A percentile compares a stretch with the other conserved stretches of the same genome.
phyloP scores from a whole-genome alignment of 805 yeast species.

The Candida hungchunana region DNA sequence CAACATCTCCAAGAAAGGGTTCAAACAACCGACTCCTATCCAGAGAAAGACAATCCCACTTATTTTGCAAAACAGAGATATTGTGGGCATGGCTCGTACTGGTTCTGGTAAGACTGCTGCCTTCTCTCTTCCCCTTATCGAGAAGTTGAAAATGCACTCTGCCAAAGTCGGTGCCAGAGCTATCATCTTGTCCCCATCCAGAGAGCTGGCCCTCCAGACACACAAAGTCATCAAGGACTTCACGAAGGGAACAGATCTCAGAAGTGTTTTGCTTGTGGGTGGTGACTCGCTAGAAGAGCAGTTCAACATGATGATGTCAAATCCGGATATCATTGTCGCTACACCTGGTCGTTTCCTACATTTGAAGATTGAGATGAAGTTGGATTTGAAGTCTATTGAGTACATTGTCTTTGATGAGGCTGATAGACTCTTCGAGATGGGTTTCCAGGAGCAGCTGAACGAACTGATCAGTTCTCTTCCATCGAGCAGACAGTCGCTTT shows the following conservation, averaged over 20 bases:
- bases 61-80: slow-evolving; percentile 82
- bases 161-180: slow-evolving; percentile 90
- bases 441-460: slow-evolving; percentile 88
- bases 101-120: slow-evolving; percentile 99
- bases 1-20: slow-evolving; percentile 81
- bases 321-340: slow-evolving; percentile 93
- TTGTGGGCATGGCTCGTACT: slow-evolving; percentile 99
- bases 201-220: slow-evolving; percentile 96
- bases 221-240: slow-evolving; percentile 85
- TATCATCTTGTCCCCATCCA: slow-evolving; percentile 84
- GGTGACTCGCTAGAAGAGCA: slow-evolving; percentile 99
- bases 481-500: slow-evolving; percentile 73
- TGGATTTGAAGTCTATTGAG: slow-evolving; percentile 79
- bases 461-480: slow-evolving; percentile 86
- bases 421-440: slow-evolving; percentile 94
- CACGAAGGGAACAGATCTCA: slow-evolving; percentile 74
- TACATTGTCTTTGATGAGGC: slow-evolving; percentile 97
- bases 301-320: slow-evolving; percentile 84
- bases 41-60: slow-evolving; percentile 94
- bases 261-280: slow-evolving; percentile 82
- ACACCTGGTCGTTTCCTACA: slow-evolving; percentile 98
- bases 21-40: slow-evolving; percentile 94
- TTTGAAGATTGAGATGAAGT: slow-evolving; percentile 90
- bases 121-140: slow-evolving; percentile 84
- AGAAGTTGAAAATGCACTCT: slow-evolving; percentile 74